Percentiles rank a stretch among this genome's conserved stretches.
Conservation (phyloP, 2,329 filamentous ascomycete genomes). For the Sphaerulina vaccinii region DNA sequence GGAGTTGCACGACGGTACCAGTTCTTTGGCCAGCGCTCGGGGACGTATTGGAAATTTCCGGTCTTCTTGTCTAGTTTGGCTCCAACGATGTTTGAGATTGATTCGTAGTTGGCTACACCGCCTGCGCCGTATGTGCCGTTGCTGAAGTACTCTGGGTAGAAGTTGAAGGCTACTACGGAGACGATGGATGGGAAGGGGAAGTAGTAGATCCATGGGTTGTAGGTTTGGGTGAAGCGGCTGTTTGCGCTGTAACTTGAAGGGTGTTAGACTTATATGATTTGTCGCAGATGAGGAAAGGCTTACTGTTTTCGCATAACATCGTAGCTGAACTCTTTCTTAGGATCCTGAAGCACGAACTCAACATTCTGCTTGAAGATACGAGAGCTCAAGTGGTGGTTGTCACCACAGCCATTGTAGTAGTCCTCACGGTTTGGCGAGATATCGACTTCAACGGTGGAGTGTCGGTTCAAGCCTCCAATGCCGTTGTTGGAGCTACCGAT, state of each 20-base stretch:
- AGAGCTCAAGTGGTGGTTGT: constrained; percentile 37
- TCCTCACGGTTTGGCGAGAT: constrained; percentile 37
- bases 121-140: constrained; percentile 40
- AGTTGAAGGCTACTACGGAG: constrained; percentile 31
- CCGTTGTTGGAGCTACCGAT: constrained; percentile 28
- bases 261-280: constrained; percentile 5
- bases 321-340: constrained; percentile 30
- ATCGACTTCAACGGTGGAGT: constrained; percentile 34
- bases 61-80: constrained; percentile 27
- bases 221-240: constrained; percentile 23
- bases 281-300: constrained; percentile 3
- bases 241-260: constrained; percentile 18
- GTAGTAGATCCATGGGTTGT: constrained; percentile 38
- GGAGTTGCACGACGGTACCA: constrained; percentile 34
- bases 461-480: constrained; percentile 34
- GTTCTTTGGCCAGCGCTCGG: constrained; percentile 32
- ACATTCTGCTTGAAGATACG: constrained; percentile 35
- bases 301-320: constrained; percentile 32
- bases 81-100: constrained; percentile 33
- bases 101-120: constrained; percentile 39
- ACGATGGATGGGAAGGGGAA: constrained; percentile 38
- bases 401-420: constrained; percentile 38
- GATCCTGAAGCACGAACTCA: constrained; percentile 21
- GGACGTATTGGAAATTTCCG: constrained; percentile 34
- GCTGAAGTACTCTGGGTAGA: constrained; percentile 37